Conservation (phyloP, 352 stramenopile species). For the Globisporangium paddicum region DNA sequence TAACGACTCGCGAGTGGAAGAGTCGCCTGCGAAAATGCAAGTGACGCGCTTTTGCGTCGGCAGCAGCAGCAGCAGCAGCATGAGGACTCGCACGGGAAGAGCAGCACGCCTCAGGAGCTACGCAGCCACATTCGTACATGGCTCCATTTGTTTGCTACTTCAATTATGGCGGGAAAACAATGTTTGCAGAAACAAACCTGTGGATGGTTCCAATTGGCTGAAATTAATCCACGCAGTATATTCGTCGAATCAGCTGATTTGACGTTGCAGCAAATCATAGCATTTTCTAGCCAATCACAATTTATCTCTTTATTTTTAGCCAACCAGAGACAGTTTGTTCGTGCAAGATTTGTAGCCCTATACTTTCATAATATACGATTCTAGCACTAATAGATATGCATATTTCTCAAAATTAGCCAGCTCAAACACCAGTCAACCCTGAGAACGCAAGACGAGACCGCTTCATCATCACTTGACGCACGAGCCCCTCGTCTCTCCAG, state of each 20-base stretch:
- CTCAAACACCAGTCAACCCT: constrained; percentile 7
- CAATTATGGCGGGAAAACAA: no score
- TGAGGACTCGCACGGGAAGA: not conserved
- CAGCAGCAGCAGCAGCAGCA: not conserved
- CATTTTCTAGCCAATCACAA: not conserved
- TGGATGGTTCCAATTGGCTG: not conserved
- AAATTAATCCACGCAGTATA: no score
- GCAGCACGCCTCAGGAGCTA: no score
- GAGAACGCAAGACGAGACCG: constrained; percentile 5
- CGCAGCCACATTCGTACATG: not conserved
- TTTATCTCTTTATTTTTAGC: not conserved
- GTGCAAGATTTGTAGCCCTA: not conserved
- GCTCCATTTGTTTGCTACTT: no score
- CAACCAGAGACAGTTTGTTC: not conserved
- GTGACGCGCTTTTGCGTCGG: not conserved
- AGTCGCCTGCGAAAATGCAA: not conserved
- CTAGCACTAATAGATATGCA: not conserved
- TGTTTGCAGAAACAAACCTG: not conserved
- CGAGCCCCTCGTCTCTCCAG: no score
- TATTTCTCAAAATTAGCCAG: not conserved
- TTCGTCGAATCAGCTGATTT: constrained; percentile 2
- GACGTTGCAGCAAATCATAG: not conserved
- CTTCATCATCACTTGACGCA: no score
- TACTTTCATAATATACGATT: no score
- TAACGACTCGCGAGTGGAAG: not conserved